A percentile compares a stretch with the other conserved stretches of the same genome.
phyloP scores from a whole-genome alignment of 768 basidiomycete genomes.

The Phanerochaete sordida region DNA sequence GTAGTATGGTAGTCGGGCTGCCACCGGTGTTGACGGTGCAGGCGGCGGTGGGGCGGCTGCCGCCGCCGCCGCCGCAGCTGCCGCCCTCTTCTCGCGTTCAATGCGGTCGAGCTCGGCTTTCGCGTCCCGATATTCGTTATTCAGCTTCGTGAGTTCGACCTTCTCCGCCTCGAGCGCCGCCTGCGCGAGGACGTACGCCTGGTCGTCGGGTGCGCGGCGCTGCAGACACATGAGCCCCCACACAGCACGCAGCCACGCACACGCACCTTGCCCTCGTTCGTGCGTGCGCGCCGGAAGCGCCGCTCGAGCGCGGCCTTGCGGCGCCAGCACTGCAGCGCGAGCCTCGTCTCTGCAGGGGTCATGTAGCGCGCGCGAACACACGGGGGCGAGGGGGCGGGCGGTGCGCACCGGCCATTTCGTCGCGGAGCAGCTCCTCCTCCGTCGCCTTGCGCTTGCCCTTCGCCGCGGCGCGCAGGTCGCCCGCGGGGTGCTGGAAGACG shows the following conservation, averaged over 20 bases:
- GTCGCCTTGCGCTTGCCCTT: slow-evolving; percentile 68
- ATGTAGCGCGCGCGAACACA: slow-evolving; percentile 2
- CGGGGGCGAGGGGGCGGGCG: background rate
- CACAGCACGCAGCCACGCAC: background rate
- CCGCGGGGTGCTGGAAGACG: slow-evolving; percentile 69
- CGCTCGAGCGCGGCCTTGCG: slow-evolving; percentile 52
- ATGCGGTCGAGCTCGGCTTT: slow-evolving; percentile 63
- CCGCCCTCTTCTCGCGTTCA: slow-evolving; percentile 65
- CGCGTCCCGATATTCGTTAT: slow-evolving; percentile 56
- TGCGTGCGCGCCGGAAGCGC: slow-evolving; percentile 54
- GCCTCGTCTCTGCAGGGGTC: slow-evolving; percentile 55
- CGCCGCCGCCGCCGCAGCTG: slow-evolving; percentile 18
- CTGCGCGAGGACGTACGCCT: slow-evolving; percentile 62
- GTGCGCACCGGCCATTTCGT: slow-evolving; percentile 51
- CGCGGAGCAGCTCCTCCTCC: slow-evolving; percentile 35
- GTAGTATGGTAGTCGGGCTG: background rate
- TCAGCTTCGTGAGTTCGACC: slow-evolving; percentile 52
- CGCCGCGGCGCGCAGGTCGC: slow-evolving; percentile 45
- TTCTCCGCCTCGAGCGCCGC: slow-evolving; percentile 65
- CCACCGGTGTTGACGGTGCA: background rate
- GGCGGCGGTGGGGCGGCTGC: slow-evolving; percentile 13
- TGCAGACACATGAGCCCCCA: slow-evolving; percentile 24
- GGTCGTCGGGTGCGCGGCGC: slow-evolving; percentile 59
- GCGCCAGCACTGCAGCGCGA: slow-evolving; percentile 64
- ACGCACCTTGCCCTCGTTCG: slow-evolving; percentile 55